Evolutionary conservation across 2,329 filamentous ascomycete genomes (phyloP).

Genomic region (Talaromyces pinophilus): DNA sequence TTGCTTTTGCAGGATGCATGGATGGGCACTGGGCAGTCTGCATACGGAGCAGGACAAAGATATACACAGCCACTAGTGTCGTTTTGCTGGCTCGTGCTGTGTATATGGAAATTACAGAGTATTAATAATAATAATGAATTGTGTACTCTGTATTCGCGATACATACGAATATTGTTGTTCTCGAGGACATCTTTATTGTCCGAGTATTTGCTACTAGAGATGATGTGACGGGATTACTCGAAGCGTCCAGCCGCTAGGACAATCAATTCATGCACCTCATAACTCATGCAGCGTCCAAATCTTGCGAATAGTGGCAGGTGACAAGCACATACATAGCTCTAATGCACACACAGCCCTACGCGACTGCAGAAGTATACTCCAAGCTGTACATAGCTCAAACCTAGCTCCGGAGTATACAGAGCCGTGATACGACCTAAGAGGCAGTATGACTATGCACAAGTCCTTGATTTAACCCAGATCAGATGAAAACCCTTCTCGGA

Average conservation of each 20-base stretch:
- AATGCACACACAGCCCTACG: slow-evolving; percentile 15
- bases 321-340: neutral
- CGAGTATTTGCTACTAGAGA: neutral
- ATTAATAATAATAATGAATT: neutral
- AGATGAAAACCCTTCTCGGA: neutral
- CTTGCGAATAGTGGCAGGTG: slow-evolving; percentile 6
- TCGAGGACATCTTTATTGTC: neutral
- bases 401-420: slow-evolving; percentile 1
- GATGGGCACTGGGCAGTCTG: neutral
- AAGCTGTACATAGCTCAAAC: neutral
- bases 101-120: neutral
- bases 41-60: neutral
- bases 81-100: neutral
- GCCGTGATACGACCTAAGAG: neutral
- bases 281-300: neutral
- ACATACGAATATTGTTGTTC: neutral
- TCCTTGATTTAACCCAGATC: neutral
- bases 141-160: neutral
- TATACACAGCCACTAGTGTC: slow-evolving; percentile 8
- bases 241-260: neutral
- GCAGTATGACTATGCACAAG: neutral
- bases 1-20: slow-evolving; percentile 5
- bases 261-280: neutral
- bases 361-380: neutral
- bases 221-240: neutral